These are phyloP conservation scores for Lentinus tigrinus DNA, from an alignment of 768 basidiomycete species.

Conservation along the genomic window DNA sequence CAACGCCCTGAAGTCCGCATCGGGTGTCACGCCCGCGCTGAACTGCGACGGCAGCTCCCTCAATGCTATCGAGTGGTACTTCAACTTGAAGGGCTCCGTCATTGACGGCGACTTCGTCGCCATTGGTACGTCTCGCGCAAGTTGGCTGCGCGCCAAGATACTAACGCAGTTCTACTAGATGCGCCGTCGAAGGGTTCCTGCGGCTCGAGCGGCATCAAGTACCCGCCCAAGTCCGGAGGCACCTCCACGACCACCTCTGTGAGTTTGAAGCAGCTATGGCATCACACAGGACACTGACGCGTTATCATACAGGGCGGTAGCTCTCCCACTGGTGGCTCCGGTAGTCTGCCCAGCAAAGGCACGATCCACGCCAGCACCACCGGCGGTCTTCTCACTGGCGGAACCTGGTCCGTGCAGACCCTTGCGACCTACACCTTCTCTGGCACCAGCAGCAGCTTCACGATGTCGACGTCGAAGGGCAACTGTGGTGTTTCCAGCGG, in stretches of 20 bases:
- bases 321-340: constrained; percentile 17
- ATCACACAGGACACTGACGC: not conserved
- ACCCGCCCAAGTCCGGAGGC: constrained; percentile 52
- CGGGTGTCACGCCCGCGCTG: constrained; percentile 53
- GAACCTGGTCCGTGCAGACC: constrained; percentile 64
- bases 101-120: constrained; percentile 64
- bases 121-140: constrained; percentile 42
- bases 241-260: constrained; percentile 5
- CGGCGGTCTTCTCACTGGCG: constrained; percentile 54
- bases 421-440: constrained; percentile 53
- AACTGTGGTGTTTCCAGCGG: constrained; percentile 50
- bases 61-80: constrained; percentile 57
- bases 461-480: constrained; percentile 59
- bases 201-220: constrained; percentile 55
- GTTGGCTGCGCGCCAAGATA: not conserved
- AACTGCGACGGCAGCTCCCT: constrained; percentile 41
- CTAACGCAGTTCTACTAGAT: constrained; percentile 34
- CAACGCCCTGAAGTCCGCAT: constrained; percentile 52
- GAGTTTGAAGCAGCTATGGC: not conserved
- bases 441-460: constrained; percentile 50
- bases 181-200: constrained; percentile 51
- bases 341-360: constrained; percentile 43
- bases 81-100: constrained; percentile 62
- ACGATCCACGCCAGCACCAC: constrained; percentile 42
- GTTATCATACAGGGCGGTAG: constrained; percentile 6